Base-by-base conservation (phyloP, 2,329 filamentous ascomycete genomes). In the Fusarium sp. region DNA sequence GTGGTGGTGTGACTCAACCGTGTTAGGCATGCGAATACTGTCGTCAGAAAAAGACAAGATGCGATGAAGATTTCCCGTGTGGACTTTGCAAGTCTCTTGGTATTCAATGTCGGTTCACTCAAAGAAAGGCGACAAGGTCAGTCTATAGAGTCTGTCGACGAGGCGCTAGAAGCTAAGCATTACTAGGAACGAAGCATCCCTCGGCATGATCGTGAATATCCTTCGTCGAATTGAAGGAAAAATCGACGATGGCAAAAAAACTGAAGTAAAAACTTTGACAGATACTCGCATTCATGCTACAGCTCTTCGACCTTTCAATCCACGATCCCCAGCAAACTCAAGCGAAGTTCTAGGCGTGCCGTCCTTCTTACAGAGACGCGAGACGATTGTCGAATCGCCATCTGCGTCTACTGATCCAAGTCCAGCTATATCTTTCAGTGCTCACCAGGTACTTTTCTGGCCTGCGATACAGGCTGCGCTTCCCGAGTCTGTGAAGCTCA, bases 191-290 rank as follows among this genome's bases (percentile, higher is more conserved):
- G 67, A 69, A 44, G 67, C 67, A 2, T 69, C 67, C 1, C 31
- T 69, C 0, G 67, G 67, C 7, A 69, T 69, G 67, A 69, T 69
- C n/a, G 67, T 69, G 2, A 70, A 67, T 4, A 69, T 69, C 1
- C 62, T 69, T 2, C 67, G 67, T n/a, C 67, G 67, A 4, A 69
- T 69, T 1, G 67, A 69, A n/a, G 67, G 67, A 1, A 69, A 69
- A 39, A 69, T 69, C 2, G 67, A 69, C 22, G 57, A 70, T 3
- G 44, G 42, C 2, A 69, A 63, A 28, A 11, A 34, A 3, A 7
- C 7, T 3, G 53, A 70, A 0, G 4, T 34, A 1, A 24, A 38
- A 3, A 5, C 28, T 0, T 19, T 28, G n/a, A 17, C 34, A 3
- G 67, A 60, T 1, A 24, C 33, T 9, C 55, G 61, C 1, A 31